Evolutionary conservation across 768 basidiomycete species (phyloP), one percentile per base, ranked within the genome.

Genomic region (Stropharia rugosoannulata): DNA sequence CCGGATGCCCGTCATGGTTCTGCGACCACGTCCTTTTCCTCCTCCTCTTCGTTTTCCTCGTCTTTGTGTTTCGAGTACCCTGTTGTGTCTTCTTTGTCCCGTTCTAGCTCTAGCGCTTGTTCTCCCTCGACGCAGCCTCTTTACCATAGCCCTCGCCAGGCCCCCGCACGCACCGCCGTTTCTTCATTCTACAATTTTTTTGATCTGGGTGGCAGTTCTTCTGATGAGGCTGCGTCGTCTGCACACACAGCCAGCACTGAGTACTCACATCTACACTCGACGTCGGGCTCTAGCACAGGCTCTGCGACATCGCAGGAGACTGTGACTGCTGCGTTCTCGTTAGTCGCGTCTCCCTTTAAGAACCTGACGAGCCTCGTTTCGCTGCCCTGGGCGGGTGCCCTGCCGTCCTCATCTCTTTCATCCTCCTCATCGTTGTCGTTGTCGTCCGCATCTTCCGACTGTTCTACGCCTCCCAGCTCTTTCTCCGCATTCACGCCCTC

Each of bases 231-330:
- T 43, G 61, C 60, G 52, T 60, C 45, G 15, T 27, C 22, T 64
- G 59, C 71, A 64, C 72, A 70, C 65, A 73, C 79, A 75, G 78
- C 70, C 59, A 73, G 66, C 58, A 62, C 71, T 58, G 70, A 74
- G 49, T 62, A 72, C 38, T 68, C 70, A 57, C 73, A 73, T 58
- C 62, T 65, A 58, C 57, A 62, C 60, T 66, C 57, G 59, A 41
- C 55, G 40, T 49, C 55, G 41, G 42, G 42, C 4, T 10, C 41
- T 16, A 43, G 51, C 12, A 12, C 15, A 22, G 19, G 16, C 4
- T 52, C 51, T 5, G 39, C 44, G 15, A 12, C n/a, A 15, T 41
- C 40, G 4, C 40, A 41, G 40, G n/a, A 19, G 18, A 41, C 40
- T 19, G 10, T 19, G 32, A 44, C 51, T 44, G n/a, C 11, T 13